Evolutionary conservation across 495 filamentous ascomycete species (phyloP).

Genomic region (Penicillium riverlandense): DNA sequence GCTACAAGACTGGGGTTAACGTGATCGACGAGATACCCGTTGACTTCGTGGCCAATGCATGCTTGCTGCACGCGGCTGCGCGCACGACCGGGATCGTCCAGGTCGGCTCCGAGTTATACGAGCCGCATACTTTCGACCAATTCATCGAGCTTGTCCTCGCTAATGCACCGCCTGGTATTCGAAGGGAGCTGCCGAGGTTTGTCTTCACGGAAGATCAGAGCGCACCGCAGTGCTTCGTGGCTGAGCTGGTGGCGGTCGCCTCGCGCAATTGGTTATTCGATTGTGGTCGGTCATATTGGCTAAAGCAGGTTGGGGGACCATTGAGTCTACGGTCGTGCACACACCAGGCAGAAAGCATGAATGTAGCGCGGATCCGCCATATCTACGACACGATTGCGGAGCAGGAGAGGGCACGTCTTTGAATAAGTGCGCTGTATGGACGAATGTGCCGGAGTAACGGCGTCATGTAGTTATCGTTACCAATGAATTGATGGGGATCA

Average conservation of each 20-base stretch:
- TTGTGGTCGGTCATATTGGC: conserved; percentile 30
- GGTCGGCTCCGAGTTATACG: conserved; percentile 24
- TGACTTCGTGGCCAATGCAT: conserved; percentile 33
- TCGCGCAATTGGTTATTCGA: conserved; percentile 32
- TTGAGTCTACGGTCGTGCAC: conserved; percentile 22
- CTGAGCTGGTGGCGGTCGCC: conserved; percentile 27
- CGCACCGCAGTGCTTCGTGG: conserved; percentile 23
- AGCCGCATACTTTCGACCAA: conserved; percentile 22
- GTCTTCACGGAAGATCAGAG: conserved; percentile 22
- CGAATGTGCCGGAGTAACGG: too few species aligned
- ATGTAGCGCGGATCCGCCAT: conserved; percentile 12
- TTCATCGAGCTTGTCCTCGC: conserved; percentile 12
- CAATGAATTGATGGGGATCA: too few species aligned
- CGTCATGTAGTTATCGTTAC: too few species aligned
- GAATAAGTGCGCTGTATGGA: too few species aligned
- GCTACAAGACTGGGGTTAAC: conserved; percentile 23
- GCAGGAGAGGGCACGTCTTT: background rate
- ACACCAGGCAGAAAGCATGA: conserved; percentile 20
- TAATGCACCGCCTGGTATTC: conserved; percentile 15
- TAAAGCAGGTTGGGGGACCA: conserved; percentile 24
- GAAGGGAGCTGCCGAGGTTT: conserved; percentile 16
- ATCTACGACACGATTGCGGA: conserved; percentile 10
- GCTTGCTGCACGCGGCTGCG: conserved; percentile 28
- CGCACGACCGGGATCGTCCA: conserved; percentile 29
- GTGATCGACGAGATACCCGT: conserved; percentile 35